A percentile compares a stretch with the other conserved stretches of the same genome.
Conservation (phyloP, 192 early-diverging fungal species). For the Coemansia sp. region DNA sequence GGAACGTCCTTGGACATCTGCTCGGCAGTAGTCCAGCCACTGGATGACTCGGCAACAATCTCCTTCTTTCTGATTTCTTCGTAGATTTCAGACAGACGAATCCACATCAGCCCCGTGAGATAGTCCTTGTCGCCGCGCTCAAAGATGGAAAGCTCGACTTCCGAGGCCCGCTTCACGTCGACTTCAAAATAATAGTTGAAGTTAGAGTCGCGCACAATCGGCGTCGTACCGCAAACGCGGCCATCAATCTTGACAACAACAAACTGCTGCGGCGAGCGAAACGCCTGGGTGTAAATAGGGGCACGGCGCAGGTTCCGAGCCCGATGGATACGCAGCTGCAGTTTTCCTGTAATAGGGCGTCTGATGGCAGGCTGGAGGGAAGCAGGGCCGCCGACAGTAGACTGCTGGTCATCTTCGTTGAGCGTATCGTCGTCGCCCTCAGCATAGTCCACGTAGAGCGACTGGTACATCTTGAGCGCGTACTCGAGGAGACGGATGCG, state of each 20-base stretch:
- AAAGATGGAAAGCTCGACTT: conserved; percentile 89
- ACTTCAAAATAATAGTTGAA: conserved; percentile 90
- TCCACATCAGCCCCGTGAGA: conserved; percentile 87
- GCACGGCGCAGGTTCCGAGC: conserved; percentile 63
- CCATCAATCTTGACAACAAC: conserved; percentile 86
- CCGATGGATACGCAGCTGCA: conserved; percentile 65
- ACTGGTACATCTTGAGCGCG: conserved; percentile 82
- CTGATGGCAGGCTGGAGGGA: conserved; percentile 62
- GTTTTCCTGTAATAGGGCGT: conserved; percentile 69
- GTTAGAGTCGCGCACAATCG: conserved; percentile 66
- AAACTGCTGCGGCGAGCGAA: conserved; percentile 63
- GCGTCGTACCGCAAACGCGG: conserved; percentile 70
- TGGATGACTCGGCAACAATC: conserved; percentile 59
- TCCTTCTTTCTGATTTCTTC: conserved; percentile 80
- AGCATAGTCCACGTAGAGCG: conserved; percentile 76
- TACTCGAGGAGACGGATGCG: conserved; percentile 72
- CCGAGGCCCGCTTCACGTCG: conserved; percentile 84
- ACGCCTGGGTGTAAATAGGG: conserved; percentile 54
- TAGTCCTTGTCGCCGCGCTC: conserved; percentile 75
- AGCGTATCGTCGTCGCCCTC: conserved; percentile 72
- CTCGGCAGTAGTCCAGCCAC: conserved; percentile 52
- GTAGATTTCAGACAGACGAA: conserved; percentile 90
- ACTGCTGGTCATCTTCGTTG: conserved; percentile 16
- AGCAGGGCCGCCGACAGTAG: neutral
- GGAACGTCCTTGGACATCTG: conserved; percentile 32